Base-by-base conservation (phyloP, 306 rosid genomes). In the Senna siamea region DNA sequence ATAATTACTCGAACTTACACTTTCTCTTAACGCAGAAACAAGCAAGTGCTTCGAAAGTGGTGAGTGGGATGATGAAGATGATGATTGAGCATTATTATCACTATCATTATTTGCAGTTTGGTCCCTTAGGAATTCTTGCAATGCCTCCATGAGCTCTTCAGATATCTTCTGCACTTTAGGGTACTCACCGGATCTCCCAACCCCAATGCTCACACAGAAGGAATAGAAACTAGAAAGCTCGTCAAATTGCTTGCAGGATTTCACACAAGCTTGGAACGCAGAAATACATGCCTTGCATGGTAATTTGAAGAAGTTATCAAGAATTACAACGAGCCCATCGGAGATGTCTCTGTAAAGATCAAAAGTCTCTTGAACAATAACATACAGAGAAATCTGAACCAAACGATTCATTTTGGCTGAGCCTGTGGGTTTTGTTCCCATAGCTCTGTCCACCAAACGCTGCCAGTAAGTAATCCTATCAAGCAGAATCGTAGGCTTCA, bases 181-280 rank as follows among this genome's bases (percentile, higher is more conserved):
- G 46, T 89, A 94, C n/a, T 94, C 97, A n/a, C 83, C 85, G n/a
- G 93, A 84, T 73, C 93, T 84, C 1, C 99, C 99, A 57, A 89
- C 80, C 4, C 99, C 90, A 50, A 84, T 77, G 78, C 75, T 81
- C 46, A 62, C 41, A 52, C 99, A 94, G 28, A 83, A 46, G 0
- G 67, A 81, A 48, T 91, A 94, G 48, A 88, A 94, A 17, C n/a
- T 23, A 2, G 91, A 80, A 5, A 92, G 75, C 23, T 89, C 93
- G 8, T 89, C 90, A 58, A 91, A 94, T 60, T 94, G 99, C 61
- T 87, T 89, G 1, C 83, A 82, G 0, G 99, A 90, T 75, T 86
- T 88, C 2, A 84, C 83, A 47, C 96, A 89, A 7, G 96, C 89
- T 20, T 88, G 89, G 70, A 89, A 92, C 4, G 90, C 90, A 6